Base-by-base conservation (phyloP, 371 early-diverging fungal genomes). In the Chytridium lagenaria region DNA sequence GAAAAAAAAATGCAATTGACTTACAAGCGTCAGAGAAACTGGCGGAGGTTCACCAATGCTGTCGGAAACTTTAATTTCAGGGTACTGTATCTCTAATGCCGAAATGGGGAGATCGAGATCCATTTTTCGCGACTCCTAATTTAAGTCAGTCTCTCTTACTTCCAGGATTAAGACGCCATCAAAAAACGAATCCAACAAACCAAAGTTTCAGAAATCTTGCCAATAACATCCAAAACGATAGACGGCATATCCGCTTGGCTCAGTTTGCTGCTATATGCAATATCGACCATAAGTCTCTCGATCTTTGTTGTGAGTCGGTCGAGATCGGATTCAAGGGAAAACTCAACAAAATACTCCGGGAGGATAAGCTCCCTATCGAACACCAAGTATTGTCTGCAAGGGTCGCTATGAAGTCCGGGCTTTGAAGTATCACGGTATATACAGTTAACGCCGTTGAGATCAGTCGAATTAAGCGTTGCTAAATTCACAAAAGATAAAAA, bases 301-400 rank as follows among this genome's bases (percentile, higher is more conserved):
- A 77, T 40, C 37, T 65, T 73, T 10, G 80, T 80, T 0, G 78
- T 77, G 30, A 74, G 51, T 1, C 68, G 63, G 26, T 79, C 81
- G 33, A 70, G 33, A 31, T 81, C 79, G 10, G 77, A 72, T 67
- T 81, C 81, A 3, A 84, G n/a, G 37, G 81, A 78, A 69, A 77
- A 84, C 64, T 84, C 84, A 3, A 84, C 75, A 50, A 81, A 78
- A 59, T 78, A 84, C 52, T 84, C 84, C 10, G 84, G 80, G 5
- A 82, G 69, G 1, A 79, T 40, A 15, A 76, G 37, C 22, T 77
- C 72, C 23, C 68, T 40, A 63, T 81, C 77, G 28, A 76, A 70
- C 16, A 73, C 75, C 44, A 66, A 40, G 40, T 76, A 81, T 37
- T 72, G 50, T 1, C 77, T 52, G 61, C 71, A 77, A 28, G 77